phyloP scores from a whole-genome alignment of 202 grass and related monocot genomes.

The Musa balbisiana region DNA sequence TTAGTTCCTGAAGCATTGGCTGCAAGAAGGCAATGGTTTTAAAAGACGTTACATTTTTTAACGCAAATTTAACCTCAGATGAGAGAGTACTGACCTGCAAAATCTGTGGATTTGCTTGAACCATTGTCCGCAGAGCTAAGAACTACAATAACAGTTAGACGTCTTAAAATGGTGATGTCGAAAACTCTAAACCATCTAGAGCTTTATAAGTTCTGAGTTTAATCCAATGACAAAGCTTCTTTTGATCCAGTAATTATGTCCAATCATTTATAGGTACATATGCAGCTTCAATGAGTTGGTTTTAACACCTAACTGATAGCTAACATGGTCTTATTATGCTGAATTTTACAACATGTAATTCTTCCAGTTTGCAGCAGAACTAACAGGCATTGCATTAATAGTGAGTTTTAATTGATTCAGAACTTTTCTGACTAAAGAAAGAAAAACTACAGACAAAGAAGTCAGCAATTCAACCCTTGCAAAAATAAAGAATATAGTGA shows the following conservation, averaged over 20 bases:
- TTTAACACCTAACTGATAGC: background rate
- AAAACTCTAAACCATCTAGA: background rate
- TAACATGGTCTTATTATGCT: background rate
- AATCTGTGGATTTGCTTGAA: conserved; percentile 94
- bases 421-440: too few species aligned
- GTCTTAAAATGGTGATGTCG: background rate
- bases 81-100: conserved; percentile 49
- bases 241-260: background rate
- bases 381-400: too few species aligned
- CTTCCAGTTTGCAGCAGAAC: background rate
- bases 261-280: too few species aligned
- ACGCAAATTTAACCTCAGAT: conserved; percentile 6
- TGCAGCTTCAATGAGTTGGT: background rate
- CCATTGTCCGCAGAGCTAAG: conserved; percentile 79
- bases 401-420: too few species aligned
- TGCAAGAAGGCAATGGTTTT: conserved; percentile 30
- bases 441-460: too few species aligned
- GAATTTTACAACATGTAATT: background rate
- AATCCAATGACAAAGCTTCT: background rate
- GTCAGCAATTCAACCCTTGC: too few species aligned
- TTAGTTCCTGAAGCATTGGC: conserved; percentile 93
- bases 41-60: conserved; percentile 4
- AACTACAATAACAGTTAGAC: conserved; percentile 38
- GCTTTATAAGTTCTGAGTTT: background rate
- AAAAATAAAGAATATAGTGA: too few species aligned